phyloP scores from a whole-genome alignment of 768 basidiomycete species.

The Tulasnella sp. region DNA sequence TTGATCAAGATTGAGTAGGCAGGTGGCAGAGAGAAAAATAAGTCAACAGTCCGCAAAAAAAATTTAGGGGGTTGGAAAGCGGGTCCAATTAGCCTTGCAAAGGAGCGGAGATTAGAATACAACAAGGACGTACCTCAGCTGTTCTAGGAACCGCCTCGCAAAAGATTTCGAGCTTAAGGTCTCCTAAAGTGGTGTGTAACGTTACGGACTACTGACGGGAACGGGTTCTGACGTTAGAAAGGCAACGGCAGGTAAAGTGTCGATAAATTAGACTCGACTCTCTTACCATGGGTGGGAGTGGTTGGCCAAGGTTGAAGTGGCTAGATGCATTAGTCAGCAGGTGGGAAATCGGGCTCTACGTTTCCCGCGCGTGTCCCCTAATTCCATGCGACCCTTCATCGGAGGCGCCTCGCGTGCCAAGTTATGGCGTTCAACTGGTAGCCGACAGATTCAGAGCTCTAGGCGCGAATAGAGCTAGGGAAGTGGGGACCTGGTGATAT shows the following conservation, averaged over 20 bases:
- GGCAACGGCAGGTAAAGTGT: background rate
- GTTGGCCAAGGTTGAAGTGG: background rate
- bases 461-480: background rate
- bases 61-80: background rate
- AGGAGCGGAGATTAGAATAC: background rate
- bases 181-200: slow-evolving; percentile 88
- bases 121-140: slow-evolving; percentile 63
- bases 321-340: background rate
- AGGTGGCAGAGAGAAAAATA: background rate
- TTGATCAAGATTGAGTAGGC: background rate
- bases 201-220: slow-evolving; percentile 71
- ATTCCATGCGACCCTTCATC: background rate
- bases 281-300: slow-evolving; percentile 2
- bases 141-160: slow-evolving; percentile 95
- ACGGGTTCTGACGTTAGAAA: background rate
- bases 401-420: background rate
- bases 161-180: slow-evolving; percentile 97
- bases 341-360: background rate
- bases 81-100: background rate
- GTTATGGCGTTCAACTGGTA: background rate
- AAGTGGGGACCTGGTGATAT: too few relatives aligned
- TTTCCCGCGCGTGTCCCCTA: background rate
- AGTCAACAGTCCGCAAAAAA: background rate
- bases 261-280: background rate
- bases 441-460: slow-evolving; percentile 4